Base-by-base conservation (phyloP, 805 yeast species). In the Candida silvatica region DNA sequence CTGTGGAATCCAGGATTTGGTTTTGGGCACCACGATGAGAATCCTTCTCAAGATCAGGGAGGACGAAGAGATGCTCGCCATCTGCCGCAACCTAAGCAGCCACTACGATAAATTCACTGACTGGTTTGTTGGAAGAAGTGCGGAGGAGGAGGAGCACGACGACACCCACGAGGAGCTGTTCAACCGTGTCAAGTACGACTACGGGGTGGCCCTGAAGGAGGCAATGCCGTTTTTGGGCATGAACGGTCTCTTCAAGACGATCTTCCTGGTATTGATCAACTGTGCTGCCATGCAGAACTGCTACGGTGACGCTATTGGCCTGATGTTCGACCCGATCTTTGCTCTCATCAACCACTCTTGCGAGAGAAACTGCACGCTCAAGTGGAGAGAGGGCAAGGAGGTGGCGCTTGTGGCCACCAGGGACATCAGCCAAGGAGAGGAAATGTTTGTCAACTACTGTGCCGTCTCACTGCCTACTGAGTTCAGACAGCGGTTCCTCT, bases 301-400 rank as follows among this genome's bases (percentile, higher is more conserved):
- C 20, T 48, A 39, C 25, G 42, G 42, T 8, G 60, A 56, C 27
- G 36, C 48, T 4, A 47, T 55, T 31, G 70, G 68, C 1, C 33
- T 50, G 6, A 43, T 54, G 44, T 53, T 65, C 42, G 67, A 63
- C 38, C 62, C 63, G 0, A 38, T 47, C 3, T 54, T 63, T 40
- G 44, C 68, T 9, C 39, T 64, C 31, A 55, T 62, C 16, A 65
- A 64, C 34, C 70, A 64, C 45, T 58, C 65, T 5, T 65, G 70
- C 42, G 41, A 47, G 4, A 67, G 69, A 4, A 64, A 63, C 37
- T 43, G 54, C 20, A 34, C 48, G 6, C 31, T 52, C 6, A 36
- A 47, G 15, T 55, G 47, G 47, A 36, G 47, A 18, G 43, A 31
- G 26, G 18, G 45, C 5, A 36, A 43, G 7, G 37, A 36, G 20